phyloP scores from a whole-genome alignment of 2,329 filamentous ascomycete genomes.

The Arthrinium puccinioides region DNA sequence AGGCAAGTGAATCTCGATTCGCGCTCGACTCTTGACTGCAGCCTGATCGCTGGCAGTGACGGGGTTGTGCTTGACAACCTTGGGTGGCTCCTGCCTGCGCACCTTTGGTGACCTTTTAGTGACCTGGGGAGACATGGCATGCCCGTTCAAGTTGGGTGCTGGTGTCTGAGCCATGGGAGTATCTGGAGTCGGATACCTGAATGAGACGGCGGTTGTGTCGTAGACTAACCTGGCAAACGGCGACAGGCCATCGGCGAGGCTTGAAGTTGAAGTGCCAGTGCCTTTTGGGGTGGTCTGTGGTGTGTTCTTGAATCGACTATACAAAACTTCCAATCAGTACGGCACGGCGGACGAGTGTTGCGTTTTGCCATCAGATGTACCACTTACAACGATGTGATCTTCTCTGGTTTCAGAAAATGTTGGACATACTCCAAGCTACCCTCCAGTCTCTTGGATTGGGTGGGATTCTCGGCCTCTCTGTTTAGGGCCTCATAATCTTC shows the following conservation, averaged over 20 bases:
- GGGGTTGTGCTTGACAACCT: constrained; percentile 34
- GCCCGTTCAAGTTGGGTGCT: constrained; percentile 24
- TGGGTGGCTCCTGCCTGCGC: constrained; percentile 19
- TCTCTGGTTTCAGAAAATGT: constrained; percentile 64
- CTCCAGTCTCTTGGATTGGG: constrained; percentile 59
- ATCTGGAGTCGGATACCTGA: constrained; percentile 31
- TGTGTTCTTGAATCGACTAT: constrained; percentile 44
- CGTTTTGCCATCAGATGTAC: neutral
- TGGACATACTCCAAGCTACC: constrained; percentile 69
- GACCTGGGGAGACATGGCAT: constrained; percentile 16
- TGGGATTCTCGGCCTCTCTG: constrained; percentile 51
- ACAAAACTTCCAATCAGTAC: neutral
- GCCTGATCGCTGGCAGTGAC: constrained; percentile 23
- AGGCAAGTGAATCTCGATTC: constrained; percentile 21
- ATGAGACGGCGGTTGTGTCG: constrained; percentile 32
- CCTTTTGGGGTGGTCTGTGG: constrained; percentile 24
- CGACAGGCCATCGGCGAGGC: constrained; percentile 35
- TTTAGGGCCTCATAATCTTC: constrained; percentile 63
- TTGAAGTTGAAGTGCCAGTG: constrained; percentile 17
- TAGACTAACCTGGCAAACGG: constrained; percentile 44
- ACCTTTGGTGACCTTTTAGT: constrained; percentile 23
- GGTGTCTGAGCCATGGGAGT: constrained; percentile 17
- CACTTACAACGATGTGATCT: constrained; percentile 60
- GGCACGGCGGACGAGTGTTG: neutral
- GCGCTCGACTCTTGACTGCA: constrained; percentile 17